Evolutionary conservation across 805 yeast genomes (phyloP).

Genomic region (Zygosaccharomyces rouxii): DNA sequence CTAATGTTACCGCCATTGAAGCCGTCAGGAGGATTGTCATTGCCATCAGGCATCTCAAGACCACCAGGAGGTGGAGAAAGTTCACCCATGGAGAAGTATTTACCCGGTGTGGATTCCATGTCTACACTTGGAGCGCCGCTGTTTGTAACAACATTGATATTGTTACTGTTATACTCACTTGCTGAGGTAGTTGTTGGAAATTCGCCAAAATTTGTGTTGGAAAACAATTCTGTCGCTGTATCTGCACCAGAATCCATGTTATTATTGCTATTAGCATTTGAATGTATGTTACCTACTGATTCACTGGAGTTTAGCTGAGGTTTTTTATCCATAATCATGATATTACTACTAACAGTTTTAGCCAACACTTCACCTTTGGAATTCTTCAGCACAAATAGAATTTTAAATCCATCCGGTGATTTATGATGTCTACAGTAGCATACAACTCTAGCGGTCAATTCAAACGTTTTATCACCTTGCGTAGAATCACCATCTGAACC

Average conservation of each 20-base stretch:
- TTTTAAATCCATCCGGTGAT: conserved; percentile 78
- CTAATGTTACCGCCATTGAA: conserved; percentile 4
- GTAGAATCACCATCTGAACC: conserved; percentile 23
- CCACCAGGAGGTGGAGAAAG: conserved; percentile 9
- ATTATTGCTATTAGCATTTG: conserved; percentile 3
- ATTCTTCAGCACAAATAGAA: conserved; percentile 65
- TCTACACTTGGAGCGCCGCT: conserved; percentile 1
- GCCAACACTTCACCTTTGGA: conserved; percentile 61
- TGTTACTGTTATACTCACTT: conserved; percentile 5
- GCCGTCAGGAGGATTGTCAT: conserved; percentile 11
- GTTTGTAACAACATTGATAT: neutral
- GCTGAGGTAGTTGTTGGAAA: conserved; percentile 10
- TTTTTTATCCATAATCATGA: conserved; percentile 93
- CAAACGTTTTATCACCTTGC: conserved; percentile 36
- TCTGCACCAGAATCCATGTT: conserved; percentile 15
- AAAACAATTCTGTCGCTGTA: conserved; percentile 13
- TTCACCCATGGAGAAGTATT: conserved; percentile 12
- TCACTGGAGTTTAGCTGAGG: conserved; percentile 41
- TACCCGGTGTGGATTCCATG: conserved; percentile 7
- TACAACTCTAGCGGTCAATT: conserved; percentile 69
- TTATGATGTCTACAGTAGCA: conserved; percentile 96
- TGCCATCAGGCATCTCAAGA: conserved; percentile 9
- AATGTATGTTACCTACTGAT: conserved; percentile 7
- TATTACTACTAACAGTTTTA: conserved; percentile 62
- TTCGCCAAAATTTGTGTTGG: conserved; percentile 13